Conservation (phyloP, 2,329 filamentous ascomycete species). For the Monosporascus sp. region DNA sequence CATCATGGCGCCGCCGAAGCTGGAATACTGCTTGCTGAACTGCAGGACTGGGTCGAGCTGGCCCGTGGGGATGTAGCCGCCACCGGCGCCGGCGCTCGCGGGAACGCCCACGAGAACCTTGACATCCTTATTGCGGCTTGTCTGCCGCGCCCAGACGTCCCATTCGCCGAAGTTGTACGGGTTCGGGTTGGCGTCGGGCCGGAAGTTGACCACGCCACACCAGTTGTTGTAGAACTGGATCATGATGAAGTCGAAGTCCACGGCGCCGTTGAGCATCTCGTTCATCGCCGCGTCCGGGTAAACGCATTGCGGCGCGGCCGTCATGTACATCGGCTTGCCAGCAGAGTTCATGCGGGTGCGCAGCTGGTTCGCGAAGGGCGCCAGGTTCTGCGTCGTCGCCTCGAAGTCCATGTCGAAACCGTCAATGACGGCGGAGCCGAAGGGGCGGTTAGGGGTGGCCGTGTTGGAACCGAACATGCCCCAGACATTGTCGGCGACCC, state of each 20-base stretch:
- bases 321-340: slow-evolving; percentile 49
- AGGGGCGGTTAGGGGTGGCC: slow-evolving; percentile 50
- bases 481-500: slow-evolving; percentile 59
- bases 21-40: slow-evolving; percentile 46
- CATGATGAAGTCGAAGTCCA: slow-evolving; percentile 52
- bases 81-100: slow-evolving; percentile 44
- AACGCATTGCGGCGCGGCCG: slow-evolving; percentile 60
- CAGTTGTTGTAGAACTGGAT: slow-evolving; percentile 64
- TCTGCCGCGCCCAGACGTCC: slow-evolving; percentile 56
- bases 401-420: slow-evolving; percentile 74
- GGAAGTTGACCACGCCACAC: slow-evolving; percentile 52
- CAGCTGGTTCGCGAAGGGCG: slow-evolving; percentile 51
- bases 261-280: slow-evolving; percentile 44
- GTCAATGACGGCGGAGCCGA: slow-evolving; percentile 58
- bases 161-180: slow-evolving; percentile 56
- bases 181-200: slow-evolving; percentile 31
- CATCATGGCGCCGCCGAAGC: slow-evolving; percentile 61
- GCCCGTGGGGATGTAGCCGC: slow-evolving; percentile 43
- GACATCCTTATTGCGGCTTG: slow-evolving; percentile 51
- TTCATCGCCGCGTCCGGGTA: slow-evolving; percentile 55
- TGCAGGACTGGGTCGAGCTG: slow-evolving; percentile 43
- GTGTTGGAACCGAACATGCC: slow-evolving; percentile 57
- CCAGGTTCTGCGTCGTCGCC: slow-evolving; percentile 49
- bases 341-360: slow-evolving; percentile 44
- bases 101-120: slow-evolving; percentile 59